Evolutionary conservation across 805 yeast species (phyloP), one percentile per base, ranked within the genome.

Genomic region (Ogataea philodendri): DNA sequence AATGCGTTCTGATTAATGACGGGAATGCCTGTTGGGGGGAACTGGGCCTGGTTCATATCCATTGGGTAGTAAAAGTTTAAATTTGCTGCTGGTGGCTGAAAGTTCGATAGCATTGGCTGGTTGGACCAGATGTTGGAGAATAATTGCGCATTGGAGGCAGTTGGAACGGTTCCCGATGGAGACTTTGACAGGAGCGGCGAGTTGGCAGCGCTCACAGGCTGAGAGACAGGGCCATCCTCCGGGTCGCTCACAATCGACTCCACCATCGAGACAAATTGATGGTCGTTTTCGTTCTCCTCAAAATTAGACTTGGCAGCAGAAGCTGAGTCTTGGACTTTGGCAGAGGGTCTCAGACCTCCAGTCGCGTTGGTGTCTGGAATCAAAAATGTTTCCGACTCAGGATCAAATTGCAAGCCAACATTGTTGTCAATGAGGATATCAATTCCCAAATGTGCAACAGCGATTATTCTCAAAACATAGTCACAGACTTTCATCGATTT

Each of bases 381-480:
- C 7, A 27, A 34, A 23, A 52, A 52, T 13, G 30, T 22, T 7
- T 38, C 16, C 3, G 40, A 24, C 0, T 21, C 26, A 5, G 37
- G 32, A 41, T 59, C 55, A 32, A 52, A 63, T 7, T 25, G 35
- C 14, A 66, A 51, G 9, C 62, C 63, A 13, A 51, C 48, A 7
- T 44, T 43, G 30, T 65, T 63, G 8, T 44, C 47, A 1, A 45
- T 15, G 7, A 51, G 15, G 5, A 67, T 40, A 17, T 46, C 41
- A 36, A 51, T 62, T 9, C 65, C 57, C 38, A 63, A 32, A 24
- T 48, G 44, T 7, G 59, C 63, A n/a, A 66, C 51, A 1, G 70
- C 56, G 9, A 58, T 19, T 7, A 66, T 29, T 44, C 72, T 57
- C 15, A 60, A 38, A 5, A 45, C 28, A 22, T 56, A 53, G 30